A percentile compares a stretch with the other conserved stretches of the same genome.
phyloP scores from a whole-genome alignment of 2,329 filamentous ascomycete genomes.

The Xylariaceae sp. region DNA sequence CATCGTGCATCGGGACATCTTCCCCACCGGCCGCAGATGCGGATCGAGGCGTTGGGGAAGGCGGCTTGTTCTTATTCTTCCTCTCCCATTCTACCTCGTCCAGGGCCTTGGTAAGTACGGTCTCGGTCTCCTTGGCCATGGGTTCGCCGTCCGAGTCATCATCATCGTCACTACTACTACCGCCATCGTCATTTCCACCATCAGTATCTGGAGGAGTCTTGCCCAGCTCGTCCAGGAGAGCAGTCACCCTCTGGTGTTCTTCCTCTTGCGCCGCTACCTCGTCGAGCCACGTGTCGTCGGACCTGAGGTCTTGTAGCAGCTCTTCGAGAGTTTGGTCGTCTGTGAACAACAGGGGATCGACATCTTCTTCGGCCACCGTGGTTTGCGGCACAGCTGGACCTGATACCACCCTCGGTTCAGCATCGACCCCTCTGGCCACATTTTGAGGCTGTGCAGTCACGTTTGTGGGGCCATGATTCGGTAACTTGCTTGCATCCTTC shows the following conservation, averaged over 20 bases:
- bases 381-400: slow-evolving; percentile 4
- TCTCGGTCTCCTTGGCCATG: slow-evolving; percentile 41
- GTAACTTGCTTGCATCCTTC: slow-evolving; percentile 3
- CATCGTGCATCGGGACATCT: not conserved
- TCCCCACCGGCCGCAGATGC: no score
- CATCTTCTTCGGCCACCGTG: slow-evolving; percentile 24
- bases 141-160: slow-evolving; percentile 45
- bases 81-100: slow-evolving; percentile 41
- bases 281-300: slow-evolving; percentile 31
- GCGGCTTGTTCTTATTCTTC: slow-evolving; percentile 13
- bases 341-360: slow-evolving; percentile 38
- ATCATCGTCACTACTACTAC: slow-evolving; percentile 23
- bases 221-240: slow-evolving; percentile 30
- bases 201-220: slow-evolving; percentile 15
- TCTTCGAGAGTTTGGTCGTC: slow-evolving; percentile 51
- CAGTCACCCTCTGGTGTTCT: slow-evolving; percentile 30
- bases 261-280: slow-evolving; percentile 28
- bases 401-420: slow-evolving; percentile 3
- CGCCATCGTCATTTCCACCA: not conserved
- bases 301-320: slow-evolving; percentile 40
- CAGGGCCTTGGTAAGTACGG: slow-evolving; percentile 40
- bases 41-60: slow-evolving; percentile 9
- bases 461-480: slow-evolving; percentile 2
- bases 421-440: slow-evolving; percentile 1
- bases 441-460: slow-evolving; percentile 15